Percentiles rank a stretch among this genome's conserved stretches.
These are phyloP conservation scores for Musa acuminata DNA, from an alignment of 176 grass and related monocot genomes.

Conservation along the genomic window DNA sequence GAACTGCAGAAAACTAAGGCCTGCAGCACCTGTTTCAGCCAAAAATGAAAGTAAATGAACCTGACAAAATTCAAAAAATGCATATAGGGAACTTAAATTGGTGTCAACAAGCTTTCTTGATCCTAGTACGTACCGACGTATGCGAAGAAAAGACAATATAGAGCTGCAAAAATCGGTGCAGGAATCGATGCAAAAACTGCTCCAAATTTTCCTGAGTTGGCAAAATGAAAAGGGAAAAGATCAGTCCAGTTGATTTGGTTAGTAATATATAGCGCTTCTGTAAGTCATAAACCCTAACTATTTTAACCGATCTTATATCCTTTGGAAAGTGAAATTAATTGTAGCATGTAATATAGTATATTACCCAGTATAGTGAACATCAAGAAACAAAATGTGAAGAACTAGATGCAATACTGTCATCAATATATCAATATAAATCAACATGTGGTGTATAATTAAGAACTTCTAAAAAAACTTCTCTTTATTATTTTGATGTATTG, in stretches of 20 bases:
- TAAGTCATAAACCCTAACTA: background rate
- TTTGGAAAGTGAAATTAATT: too few relatives aligned
- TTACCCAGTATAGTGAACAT: too few relatives aligned
- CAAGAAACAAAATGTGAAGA: too few relatives aligned
- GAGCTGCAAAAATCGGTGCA: constrained; percentile 80
- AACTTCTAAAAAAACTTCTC: too few relatives aligned
- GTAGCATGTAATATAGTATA: too few relatives aligned
- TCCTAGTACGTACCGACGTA: constrained; percentile 67
- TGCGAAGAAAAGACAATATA: constrained; percentile 97
- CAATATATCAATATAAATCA: too few relatives aligned
- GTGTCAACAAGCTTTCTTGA: background rate
- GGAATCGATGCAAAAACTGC: constrained; percentile 98
- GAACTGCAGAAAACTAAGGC: constrained; percentile 91
- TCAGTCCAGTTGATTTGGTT: background rate
- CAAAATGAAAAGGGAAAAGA: background rate
- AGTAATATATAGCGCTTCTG: background rate
- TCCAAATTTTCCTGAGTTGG: constrained; percentile 86
- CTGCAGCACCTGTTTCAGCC: constrained; percentile 57
- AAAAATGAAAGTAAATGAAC: background rate
- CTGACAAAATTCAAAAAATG: too few relatives aligned
- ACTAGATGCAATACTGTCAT: too few relatives aligned
- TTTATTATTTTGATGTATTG: too few relatives aligned
- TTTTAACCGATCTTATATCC: too few relatives aligned
- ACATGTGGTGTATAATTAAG: too few relatives aligned
- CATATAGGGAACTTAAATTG: background rate